These are phyloP conservation scores for Monosporascus ibericus DNA, from an alignment of 2,329 filamentous ascomycete genomes.

Conservation along the genomic window DNA sequence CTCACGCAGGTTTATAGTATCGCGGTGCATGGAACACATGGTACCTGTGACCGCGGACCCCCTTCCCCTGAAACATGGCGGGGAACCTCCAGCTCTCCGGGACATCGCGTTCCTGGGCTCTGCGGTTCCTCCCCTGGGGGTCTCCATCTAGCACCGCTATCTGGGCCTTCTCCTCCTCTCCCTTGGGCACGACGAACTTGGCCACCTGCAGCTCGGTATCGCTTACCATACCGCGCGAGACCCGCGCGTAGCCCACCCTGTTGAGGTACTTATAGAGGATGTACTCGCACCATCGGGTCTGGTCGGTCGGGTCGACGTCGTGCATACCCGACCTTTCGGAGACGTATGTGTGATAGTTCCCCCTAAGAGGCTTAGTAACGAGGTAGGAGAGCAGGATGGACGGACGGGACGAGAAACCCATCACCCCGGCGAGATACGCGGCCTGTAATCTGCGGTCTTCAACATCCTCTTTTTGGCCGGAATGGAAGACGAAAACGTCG, in stretches of 20 bases:
- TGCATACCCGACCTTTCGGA: constrained; percentile 83
- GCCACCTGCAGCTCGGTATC: constrained; percentile 96
- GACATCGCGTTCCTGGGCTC: constrained; percentile 65
- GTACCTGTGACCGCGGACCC: constrained; percentile 83
- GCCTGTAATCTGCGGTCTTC: constrained; percentile 86
- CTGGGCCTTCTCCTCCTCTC: constrained; percentile 48
- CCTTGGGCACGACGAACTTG: constrained; percentile 81
- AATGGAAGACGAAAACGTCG: constrained; percentile 97
- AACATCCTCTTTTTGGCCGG: constrained; percentile 91
- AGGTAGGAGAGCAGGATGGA: constrained; percentile 85
- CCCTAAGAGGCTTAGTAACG: constrained; percentile 81
- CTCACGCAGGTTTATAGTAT: constrained; percentile 45
- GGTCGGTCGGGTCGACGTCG: constrained; percentile 87
- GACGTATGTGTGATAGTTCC: constrained; percentile 96
- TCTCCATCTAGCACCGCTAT: constrained; percentile 32
- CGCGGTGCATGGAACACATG: constrained; percentile 92
- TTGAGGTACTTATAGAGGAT: constrained; percentile 89
- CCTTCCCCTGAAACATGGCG: constrained; percentile 72
- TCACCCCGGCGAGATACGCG: constrained; percentile 78
- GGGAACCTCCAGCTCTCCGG: constrained; percentile 79
- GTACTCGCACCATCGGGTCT: constrained; percentile 99
- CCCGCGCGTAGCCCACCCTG: constrained; percentile 81
- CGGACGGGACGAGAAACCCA: constrained; percentile 76
- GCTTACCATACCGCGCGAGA: constrained; percentile 86
- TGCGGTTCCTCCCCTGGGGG: constrained; percentile 48